These are phyloP conservation scores for Paspalum notatum DNA, from an alignment of 176 grass and related monocot genomes.

Conservation along the genomic window DNA sequence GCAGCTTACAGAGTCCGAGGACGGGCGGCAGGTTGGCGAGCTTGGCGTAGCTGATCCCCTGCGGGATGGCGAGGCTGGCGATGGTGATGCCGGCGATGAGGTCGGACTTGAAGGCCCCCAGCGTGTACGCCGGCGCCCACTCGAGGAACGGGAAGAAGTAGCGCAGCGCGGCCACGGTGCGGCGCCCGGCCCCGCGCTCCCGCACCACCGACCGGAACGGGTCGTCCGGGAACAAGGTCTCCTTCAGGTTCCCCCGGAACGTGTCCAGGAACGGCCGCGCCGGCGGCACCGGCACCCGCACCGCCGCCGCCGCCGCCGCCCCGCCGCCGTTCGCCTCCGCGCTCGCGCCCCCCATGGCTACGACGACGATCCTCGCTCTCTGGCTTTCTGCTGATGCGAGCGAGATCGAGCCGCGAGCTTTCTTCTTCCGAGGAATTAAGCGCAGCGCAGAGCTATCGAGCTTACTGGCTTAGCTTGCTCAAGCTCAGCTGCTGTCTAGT, in stretches of 20 bases:
- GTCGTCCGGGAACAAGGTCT: conserved; percentile 96
- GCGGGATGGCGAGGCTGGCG: conserved; percentile 96
- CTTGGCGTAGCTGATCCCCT: conserved; percentile 99
- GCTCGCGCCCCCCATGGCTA: conserved; percentile 53
- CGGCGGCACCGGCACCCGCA: conserved; percentile 64
- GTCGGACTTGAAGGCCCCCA: conserved; percentile 68
- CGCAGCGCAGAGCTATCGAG: no score
- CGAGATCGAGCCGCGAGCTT: neutral
- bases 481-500: neutral
- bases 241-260: conserved; percentile 72
- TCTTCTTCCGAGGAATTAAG: no score
- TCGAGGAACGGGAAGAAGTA: conserved; percentile 81
- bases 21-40: conserved; percentile 86
- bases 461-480: no score
- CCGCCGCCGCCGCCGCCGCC: no score
- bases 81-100: conserved; percentile 92
- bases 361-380: no score
- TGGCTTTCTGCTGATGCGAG: neutral
- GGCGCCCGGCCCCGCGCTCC: conserved; percentile 34
- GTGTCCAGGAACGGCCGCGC: conserved; percentile 68
- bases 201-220: conserved; percentile 65
- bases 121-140: conserved; percentile 66
- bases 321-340: conserved; percentile 6
- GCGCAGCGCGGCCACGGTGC: conserved; percentile 45
- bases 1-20: conserved; percentile 76